Percentiles rank a stretch among this genome's conserved stretches.
Evolutionary conservation across 805 yeast species (phyloP).

Genomic region (Jamesozyma jinghongensis): DNA sequence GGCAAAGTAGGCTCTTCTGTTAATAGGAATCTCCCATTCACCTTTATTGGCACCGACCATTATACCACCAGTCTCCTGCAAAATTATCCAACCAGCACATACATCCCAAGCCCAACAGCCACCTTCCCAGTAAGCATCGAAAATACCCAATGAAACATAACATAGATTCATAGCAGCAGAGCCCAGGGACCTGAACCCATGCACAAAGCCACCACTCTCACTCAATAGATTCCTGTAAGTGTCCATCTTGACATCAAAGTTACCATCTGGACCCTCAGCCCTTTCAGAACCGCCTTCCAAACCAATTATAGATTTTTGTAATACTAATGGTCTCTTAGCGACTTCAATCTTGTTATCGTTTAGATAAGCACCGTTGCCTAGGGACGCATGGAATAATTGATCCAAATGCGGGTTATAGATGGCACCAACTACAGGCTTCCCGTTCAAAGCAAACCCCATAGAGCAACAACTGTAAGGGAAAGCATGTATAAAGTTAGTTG

Average conservation of each 20-base stretch:
- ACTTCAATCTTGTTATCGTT: conserved; percentile 35
- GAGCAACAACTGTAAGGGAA: conserved; percentile 58
- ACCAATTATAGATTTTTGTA: conserved; percentile 47
- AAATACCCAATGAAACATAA: conserved; percentile 47
- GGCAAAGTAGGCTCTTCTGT: conserved; percentile 46
- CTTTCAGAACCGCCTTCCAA: conserved; percentile 58
- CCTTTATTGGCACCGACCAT: conserved; percentile 48
- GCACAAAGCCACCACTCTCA: conserved; percentile 47
- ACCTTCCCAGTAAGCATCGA: conserved; percentile 62
- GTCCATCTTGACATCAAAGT: conserved; percentile 41
- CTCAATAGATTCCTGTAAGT: conserved; percentile 39
- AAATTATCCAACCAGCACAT: conserved; percentile 57
- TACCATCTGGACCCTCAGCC: conserved; percentile 41
- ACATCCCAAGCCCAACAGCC: conserved; percentile 67
- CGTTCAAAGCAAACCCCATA: conserved; percentile 43
- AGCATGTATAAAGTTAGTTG: conserved; percentile 54
- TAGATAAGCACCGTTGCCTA: conserved; percentile 46
- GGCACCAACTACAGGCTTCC: conserved; percentile 51
- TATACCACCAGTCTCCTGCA: conserved; percentile 50
- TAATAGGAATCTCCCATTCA: conserved; percentile 41
- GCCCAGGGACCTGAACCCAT: conserved; percentile 54
- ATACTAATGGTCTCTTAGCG: conserved; percentile 31
- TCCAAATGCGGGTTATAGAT: conserved; percentile 54
- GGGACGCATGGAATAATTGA: conserved; percentile 44
- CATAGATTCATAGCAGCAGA: conserved; percentile 58